Evolutionary conservation across 2,329 filamentous ascomycete species (phyloP).

Genomic region (Monosporascus sp.): DNA sequence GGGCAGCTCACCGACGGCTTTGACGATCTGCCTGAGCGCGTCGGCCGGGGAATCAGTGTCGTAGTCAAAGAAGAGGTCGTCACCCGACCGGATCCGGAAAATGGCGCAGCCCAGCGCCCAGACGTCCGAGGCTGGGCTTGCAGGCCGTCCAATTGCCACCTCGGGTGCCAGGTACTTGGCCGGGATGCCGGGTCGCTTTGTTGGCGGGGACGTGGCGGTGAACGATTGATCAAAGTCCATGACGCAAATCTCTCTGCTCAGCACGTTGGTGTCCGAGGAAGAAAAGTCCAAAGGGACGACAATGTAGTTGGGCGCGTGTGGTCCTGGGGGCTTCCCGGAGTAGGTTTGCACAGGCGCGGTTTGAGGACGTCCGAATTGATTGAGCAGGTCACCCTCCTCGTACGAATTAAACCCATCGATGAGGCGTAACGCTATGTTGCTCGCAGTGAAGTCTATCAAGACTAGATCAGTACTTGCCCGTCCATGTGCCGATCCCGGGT

Average conservation of each 20-base stretch:
- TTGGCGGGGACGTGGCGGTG: conserved; percentile 10
- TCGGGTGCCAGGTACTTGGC: conserved; percentile 18
- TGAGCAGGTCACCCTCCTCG: too few species aligned
- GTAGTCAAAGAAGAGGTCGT: conserved; percentile 6
- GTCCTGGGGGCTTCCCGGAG: conserved; percentile 10
- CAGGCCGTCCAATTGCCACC: conserved; percentile 11
- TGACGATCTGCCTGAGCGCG: conserved; percentile 5
- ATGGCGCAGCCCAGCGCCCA: conserved; percentile 6
- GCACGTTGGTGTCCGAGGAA: conserved; percentile 7
- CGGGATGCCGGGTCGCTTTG: conserved; percentile 14
- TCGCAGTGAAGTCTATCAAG: conserved; percentile 5
- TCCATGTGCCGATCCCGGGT: conserved; percentile 4
- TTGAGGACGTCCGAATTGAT: conserved; percentile 7
- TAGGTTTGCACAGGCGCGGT: conserved; percentile 9
- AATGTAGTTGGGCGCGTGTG: conserved; percentile 18
- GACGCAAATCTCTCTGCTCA: conserved; percentile 11
- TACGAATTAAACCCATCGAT: too few species aligned
- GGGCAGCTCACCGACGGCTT: conserved; percentile 10
- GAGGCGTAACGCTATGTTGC: conserved; percentile 6
- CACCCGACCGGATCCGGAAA: conserved; percentile 9
- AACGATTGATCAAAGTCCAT: conserved; percentile 8
- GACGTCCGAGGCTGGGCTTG: conserved; percentile 12
- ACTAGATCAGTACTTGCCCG: conserved; percentile 14
- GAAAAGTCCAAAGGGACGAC: conserved; percentile 15
- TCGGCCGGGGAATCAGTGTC: conserved; percentile 8